phyloP scores from a whole-genome alignment of 345 rosid genomes.

The Linum lewisii region DNA sequence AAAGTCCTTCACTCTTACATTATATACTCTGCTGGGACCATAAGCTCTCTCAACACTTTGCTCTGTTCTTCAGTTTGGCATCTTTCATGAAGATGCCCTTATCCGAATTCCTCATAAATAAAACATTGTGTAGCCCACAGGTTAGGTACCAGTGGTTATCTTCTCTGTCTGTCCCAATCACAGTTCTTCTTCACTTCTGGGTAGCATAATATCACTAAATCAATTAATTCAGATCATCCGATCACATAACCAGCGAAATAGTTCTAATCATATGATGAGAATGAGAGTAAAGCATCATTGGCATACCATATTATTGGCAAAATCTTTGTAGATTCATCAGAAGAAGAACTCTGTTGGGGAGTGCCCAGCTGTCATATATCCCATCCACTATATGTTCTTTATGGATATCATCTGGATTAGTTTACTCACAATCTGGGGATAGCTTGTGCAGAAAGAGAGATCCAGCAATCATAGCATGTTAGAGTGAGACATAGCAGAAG shows the following conservation, averaged over 20 bases:
- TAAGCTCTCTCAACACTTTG: background rate
- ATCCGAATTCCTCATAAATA: background rate
- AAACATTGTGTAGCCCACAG: background rate
- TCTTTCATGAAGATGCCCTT: background rate
- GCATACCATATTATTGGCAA: background rate
- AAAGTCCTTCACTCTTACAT: background rate
- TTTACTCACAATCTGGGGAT: too few species aligned
- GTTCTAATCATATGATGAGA: too few species aligned
- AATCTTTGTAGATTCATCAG: background rate
- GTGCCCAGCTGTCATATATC: background rate
- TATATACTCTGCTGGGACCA: background rate
- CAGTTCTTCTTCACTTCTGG: background rate
- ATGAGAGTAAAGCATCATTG: too few species aligned
- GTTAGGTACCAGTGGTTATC: background rate
- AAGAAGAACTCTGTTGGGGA: background rate
- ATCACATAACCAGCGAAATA: too few species aligned
- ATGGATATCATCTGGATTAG: too few species aligned
- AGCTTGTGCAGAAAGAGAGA: background rate
- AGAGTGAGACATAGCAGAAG: background rate
- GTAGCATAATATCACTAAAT: too few species aligned
- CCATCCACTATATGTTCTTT: too few species aligned
- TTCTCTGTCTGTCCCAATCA: background rate
- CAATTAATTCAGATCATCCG: too few species aligned
- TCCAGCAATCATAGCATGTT: background rate
- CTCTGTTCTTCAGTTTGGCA: background rate